Base-by-base conservation (phyloP, 345 rosid species). In the Gossypium stocksii region DNA sequence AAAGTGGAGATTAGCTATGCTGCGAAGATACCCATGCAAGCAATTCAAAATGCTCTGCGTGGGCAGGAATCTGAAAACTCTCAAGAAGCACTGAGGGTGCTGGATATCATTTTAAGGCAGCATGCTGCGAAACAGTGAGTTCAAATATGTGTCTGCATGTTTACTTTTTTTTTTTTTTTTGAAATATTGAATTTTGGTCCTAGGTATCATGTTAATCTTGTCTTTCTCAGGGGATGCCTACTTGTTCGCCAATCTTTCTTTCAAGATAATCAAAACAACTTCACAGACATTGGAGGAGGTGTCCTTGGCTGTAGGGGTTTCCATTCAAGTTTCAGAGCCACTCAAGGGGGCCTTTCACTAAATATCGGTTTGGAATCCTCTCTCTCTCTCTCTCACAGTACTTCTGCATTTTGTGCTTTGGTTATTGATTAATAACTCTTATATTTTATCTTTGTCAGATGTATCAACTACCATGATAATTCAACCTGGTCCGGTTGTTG, bases 391-490 rank as follows among this genome's bases (percentile, higher is more conserved):
- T 76, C 29, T 7, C n/a, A n/a, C 19, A 25, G 38, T 41, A 5
- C 17, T 41, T 23, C 0, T 13, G 38, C 2, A 3, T 11, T 25
- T 63, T 48, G 44, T 44, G 58, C 77, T n/a, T 12, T 29, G 51
- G 45, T 1, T 4, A 71, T 64, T 74, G 75, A 68, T 60, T 59
- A 9, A 62, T 56, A 20, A 23, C 52, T 75, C 52, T 41, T 66
- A 57, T 78, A 3, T 19, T 19, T 3, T 52, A 46, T 77, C 25
- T 14, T 6, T 78, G 10, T 66, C 79, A 94, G 97, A 94, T 86
- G 97, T 92, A 0, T 92, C 98, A 1, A 94, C 98, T 1, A 92
- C 97, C 9, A 92, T 91, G 97, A 92, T 89, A 60, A 83, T 94
- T 67, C 88, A 83, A 80, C 94, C 97, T 58, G 97, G 97, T 65